Conservation (phyloP, 805 yeast genomes). For the Blastobotrys peoriensis region DNA sequence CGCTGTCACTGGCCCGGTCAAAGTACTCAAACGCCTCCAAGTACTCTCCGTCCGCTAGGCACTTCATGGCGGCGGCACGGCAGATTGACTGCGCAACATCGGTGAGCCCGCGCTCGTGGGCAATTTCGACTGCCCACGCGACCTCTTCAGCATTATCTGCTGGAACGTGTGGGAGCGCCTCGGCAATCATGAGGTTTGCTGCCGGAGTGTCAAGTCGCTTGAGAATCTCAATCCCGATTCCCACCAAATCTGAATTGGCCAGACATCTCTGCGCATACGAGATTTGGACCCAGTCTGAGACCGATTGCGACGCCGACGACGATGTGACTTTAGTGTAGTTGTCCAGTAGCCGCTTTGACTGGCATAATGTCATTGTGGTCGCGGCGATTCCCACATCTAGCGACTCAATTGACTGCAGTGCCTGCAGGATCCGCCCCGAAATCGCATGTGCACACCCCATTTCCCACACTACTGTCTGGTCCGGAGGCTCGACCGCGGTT, state of each 20-base stretch:
- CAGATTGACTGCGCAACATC: constrained; percentile 4
- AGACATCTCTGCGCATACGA: constrained; percentile 24
- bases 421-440: constrained; percentile 22
- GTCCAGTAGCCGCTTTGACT: constrained; percentile 24
- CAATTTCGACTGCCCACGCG: constrained; percentile 13
- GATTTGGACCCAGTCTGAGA: constrained; percentile 22
- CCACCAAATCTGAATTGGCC: constrained; percentile 13
- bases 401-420: constrained; percentile 19
- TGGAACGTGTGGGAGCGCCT: constrained; percentile 10
- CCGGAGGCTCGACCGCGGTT: constrained; percentile 20
- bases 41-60: constrained; percentile 9
- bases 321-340: constrained; percentile 19
- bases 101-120: constrained; percentile 5
- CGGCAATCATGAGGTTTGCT: constrained; percentile 16
- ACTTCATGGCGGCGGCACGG: constrained; percentile 13
- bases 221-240: constrained; percentile 25
- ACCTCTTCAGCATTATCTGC: constrained; percentile 10
- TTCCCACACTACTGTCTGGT: constrained; percentile 24
- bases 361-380: constrained; percentile 25
- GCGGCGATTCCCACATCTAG: constrained; percentile 28
- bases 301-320: constrained; percentile 7
- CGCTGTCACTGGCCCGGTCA: constrained; percentile 17
- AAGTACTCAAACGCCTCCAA: constrained; percentile 24
- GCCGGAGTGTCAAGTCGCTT: constrained; percentile 16
- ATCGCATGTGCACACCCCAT: constrained; percentile 26